Evolutionary conservation across 805 yeast genomes (phyloP).

Genomic region (Monosporozyma solicola): DNA sequence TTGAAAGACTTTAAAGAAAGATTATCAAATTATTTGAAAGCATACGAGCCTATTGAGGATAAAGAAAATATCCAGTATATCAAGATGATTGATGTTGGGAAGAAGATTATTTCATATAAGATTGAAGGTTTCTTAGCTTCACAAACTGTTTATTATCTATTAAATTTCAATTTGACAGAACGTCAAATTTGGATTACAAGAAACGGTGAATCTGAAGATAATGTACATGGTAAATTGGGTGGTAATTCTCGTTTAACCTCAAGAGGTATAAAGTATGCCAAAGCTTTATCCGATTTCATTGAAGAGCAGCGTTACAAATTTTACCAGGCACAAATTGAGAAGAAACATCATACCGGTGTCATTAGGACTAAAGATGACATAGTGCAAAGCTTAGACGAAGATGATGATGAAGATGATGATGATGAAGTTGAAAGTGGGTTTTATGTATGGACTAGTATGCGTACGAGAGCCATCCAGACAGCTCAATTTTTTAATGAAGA

Average conservation of each 20-base stretch:
- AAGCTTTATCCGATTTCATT: slow-evolving; percentile 67
- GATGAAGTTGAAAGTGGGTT: slow-evolving; percentile 30
- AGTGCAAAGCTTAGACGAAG: slow-evolving; percentile 25
- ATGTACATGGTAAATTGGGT: slow-evolving; percentile 78
- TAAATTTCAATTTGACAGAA: slow-evolving; percentile 80
- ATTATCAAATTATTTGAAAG: slow-evolving; percentile 73
- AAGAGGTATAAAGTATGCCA: slow-evolving; percentile 68
- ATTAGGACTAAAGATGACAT: slow-evolving; percentile 21
- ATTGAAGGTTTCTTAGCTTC: slow-evolving; percentile 84
- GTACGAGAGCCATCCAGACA: slow-evolving; percentile 68
- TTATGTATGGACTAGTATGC: slow-evolving; percentile 90
- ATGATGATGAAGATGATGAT: slow-evolving; percentile 12
- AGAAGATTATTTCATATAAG: slow-evolving; percentile 85
- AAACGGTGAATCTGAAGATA: slow-evolving; percentile 88
- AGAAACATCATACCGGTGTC: slow-evolving; percentile 30
- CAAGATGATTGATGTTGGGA: slow-evolving; percentile 93
- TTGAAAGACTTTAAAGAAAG: slow-evolving; percentile 75
- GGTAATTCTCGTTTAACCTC: slow-evolving; percentile 79
- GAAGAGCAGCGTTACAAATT: slow-evolving; percentile 61
- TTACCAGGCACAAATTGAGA: slow-evolving; percentile 42
- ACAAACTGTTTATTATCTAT: slow-evolving; percentile 81
- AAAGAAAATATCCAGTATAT: slow-evolving; percentile 71
- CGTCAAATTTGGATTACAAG: slow-evolving; percentile 92
- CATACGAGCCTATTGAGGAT: slow-evolving; percentile 85
- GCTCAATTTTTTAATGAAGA: slow-evolving; percentile 68